phyloP scores from a whole-genome alignment of 2,329 filamentous ascomycete genomes.

The Boeremia exigua region DNA sequence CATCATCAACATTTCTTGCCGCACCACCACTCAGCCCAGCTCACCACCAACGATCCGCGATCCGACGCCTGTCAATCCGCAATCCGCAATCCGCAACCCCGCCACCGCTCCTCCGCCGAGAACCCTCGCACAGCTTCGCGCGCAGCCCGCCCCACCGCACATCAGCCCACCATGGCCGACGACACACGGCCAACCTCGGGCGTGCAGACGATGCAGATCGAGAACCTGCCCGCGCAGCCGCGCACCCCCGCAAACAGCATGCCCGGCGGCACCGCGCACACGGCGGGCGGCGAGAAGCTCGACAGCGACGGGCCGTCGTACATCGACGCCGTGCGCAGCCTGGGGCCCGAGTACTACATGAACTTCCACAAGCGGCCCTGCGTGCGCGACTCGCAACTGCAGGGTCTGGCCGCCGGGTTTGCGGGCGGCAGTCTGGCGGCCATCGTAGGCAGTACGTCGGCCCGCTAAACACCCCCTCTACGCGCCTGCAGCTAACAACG shows the following conservation, averaged over 20 bases:
- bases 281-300: constrained; percentile 60
- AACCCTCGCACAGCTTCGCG: neutral
- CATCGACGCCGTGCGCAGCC: constrained; percentile 68
- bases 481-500: neutral
- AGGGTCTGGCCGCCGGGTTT: constrained; percentile 81
- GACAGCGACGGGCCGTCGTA: constrained; percentile 48
- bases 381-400: constrained; percentile 79
- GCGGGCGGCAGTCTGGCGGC: constrained; percentile 75
- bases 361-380: constrained; percentile 82
- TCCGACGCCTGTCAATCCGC: too few relatives aligned
- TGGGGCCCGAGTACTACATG: constrained; percentile 72
- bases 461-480: neutral
- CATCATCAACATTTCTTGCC: constrained; percentile 36
- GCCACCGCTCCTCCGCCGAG: too few relatives aligned
- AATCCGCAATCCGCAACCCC: too few relatives aligned
- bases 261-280: constrained; percentile 64
- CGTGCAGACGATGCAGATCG: constrained; percentile 21
- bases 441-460: constrained; percentile 72
- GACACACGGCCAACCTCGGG: constrained; percentile 48
- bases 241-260: constrained; percentile 48
- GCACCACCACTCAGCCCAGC: constrained; percentile 17
- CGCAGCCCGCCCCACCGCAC: constrained; percentile 9
- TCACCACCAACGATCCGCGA: neutral
- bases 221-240: constrained; percentile 19
- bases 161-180: constrained; percentile 52